Conservation (phyloP, 495 filamentous ascomycete genomes). For the Apodospora peruviana region DNA sequence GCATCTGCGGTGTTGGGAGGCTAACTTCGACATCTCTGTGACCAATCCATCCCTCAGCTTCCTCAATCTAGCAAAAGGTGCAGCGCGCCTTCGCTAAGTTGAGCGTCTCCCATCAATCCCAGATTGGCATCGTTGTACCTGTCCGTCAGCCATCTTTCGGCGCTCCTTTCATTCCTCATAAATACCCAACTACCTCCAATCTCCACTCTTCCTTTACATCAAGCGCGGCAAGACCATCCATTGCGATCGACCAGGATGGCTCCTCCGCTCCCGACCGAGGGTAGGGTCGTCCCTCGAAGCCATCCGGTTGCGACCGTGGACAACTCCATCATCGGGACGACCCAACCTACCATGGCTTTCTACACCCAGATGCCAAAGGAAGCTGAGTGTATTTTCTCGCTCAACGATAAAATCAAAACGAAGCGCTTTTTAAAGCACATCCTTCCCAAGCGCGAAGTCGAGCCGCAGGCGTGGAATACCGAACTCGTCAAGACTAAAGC, state of each 20-base stretch:
- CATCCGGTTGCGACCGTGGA: neutral
- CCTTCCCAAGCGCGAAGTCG: slow-evolving; percentile 16
- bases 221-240: neutral
- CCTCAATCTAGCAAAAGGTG: neutral
- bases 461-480: slow-evolving; percentile 10
- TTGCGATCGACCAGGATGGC: neutral
- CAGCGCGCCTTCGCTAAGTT: neutral
- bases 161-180: neutral
- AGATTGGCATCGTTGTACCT: neutral
- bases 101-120: neutral
- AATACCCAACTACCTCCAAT: too few species aligned
- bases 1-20: neutral
- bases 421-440: slow-evolving; percentile 21
- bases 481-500: slow-evolving; percentile 22
- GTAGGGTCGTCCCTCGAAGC: neutral
- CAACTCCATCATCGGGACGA: neutral
- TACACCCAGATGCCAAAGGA: slow-evolving; percentile 23
- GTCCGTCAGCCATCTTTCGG: neutral
- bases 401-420: slow-evolving; percentile 13
- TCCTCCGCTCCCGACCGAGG: neutral
- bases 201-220: neutral
- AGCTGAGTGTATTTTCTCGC: slow-evolving; percentile 31
- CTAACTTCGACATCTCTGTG: neutral
- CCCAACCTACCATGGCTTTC: slow-evolving; percentile 7
- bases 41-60: neutral